Conservation (phyloP, 257 asterid species). For the Schizonepeta tenuifolia region DNA sequence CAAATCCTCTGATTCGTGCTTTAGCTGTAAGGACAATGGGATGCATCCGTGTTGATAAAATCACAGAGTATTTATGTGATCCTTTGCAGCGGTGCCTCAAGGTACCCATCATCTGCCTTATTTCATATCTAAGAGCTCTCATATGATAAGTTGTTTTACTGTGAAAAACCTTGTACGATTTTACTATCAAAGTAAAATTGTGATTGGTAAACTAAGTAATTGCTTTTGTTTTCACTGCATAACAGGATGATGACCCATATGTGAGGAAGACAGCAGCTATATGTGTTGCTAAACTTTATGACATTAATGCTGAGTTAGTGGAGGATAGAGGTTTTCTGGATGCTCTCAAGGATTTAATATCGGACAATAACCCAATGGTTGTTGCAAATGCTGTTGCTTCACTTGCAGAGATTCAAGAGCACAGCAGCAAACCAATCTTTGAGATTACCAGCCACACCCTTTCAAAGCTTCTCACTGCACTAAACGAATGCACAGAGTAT, state of each 20-base stretch:
- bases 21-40: constrained; percentile 99
- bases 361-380: constrained; percentile 99
- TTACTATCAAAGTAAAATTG: background rate
- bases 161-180: constrained; percentile 7
- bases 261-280: constrained; percentile 99
- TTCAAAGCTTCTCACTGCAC: constrained; percentile 96
- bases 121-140: constrained; percentile 26
- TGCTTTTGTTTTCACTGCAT: constrained; percentile 33
- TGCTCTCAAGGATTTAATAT: constrained; percentile 97
- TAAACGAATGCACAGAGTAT: constrained; percentile 99
- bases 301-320: constrained; percentile 97
- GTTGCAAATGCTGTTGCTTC: constrained; percentile 99
- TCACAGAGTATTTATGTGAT: constrained; percentile 95
- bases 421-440: constrained; percentile 81
- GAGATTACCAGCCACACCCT: constrained; percentile 97
- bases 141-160: constrained; percentile 22
- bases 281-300: constrained; percentile 98
- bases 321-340: constrained; percentile 99
- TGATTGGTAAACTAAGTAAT: constrained; percentile 31
- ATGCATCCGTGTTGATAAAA: constrained; percentile 98
- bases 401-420: constrained; percentile 98
- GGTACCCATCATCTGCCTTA: constrained; percentile 48
- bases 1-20: constrained; percentile 99
- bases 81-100: constrained; percentile 98
- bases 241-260: constrained; percentile 98